phyloP scores from a whole-genome alignment of 2,329 filamentous ascomycete species.

The Penicillium sp. region DNA sequence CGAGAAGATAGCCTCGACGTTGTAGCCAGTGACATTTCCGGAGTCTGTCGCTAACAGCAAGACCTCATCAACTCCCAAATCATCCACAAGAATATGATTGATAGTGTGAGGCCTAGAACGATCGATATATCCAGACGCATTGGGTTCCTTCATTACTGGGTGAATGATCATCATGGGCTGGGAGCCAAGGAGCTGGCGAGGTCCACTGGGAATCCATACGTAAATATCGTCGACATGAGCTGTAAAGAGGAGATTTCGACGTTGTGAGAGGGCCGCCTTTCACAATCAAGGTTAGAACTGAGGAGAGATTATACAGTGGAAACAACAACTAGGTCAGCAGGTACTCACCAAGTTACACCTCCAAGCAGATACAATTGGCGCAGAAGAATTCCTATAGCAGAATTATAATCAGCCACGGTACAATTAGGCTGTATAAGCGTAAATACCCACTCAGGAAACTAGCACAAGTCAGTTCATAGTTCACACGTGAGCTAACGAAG shows the following conservation, averaged over 20 bases:
- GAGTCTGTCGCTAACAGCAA: slow-evolving; percentile 68
- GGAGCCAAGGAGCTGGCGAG: slow-evolving; percentile 39
- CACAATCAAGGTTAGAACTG: slow-evolving; percentile 1
- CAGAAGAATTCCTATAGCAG: slow-evolving; percentile 12
- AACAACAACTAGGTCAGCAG: neutral
- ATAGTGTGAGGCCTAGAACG: slow-evolving; percentile 56
- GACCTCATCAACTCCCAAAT: slow-evolving; percentile 68
- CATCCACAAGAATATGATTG: slow-evolving; percentile 67
- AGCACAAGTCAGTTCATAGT: slow-evolving; percentile 12
- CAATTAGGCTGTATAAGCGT: neutral
- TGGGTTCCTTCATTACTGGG: slow-evolving; percentile 39
- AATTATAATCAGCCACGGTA: slow-evolving; percentile 7
- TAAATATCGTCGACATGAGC: slow-evolving; percentile 42
- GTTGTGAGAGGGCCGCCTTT: slow-evolving; percentile 47
- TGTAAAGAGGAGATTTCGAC: slow-evolving; percentile 48
- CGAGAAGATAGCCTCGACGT: slow-evolving; percentile 54
- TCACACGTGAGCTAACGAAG: slow-evolving; percentile 10
- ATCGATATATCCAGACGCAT: slow-evolving; percentile 56
- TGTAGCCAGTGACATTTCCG: slow-evolving; percentile 71
- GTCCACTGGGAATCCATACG: slow-evolving; percentile 45
- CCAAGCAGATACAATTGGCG: slow-evolving; percentile 40
- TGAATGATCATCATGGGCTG: slow-evolving; percentile 44
- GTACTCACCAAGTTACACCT: slow-evolving; percentile 44
- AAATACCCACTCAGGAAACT: slow-evolving; percentile 28
- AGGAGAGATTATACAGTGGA: neutral